Base-by-base conservation (phyloP, 2,329 filamentous ascomycete genomes). In the Arthroderma uncinatum region DNA sequence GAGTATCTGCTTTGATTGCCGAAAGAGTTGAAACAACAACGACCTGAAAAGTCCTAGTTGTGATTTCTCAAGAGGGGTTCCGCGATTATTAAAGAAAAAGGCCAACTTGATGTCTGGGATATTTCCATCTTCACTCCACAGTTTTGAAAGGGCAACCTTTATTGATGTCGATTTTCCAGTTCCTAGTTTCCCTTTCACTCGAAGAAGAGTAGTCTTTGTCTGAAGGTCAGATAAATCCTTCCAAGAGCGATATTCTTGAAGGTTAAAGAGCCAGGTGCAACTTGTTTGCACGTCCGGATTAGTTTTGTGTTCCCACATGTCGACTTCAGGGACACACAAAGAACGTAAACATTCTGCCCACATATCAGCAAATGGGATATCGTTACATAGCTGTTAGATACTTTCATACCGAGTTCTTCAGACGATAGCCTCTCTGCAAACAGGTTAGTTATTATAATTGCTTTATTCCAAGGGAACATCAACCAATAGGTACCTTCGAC, bases 201-300 rank as follows among this genome's bases (percentile, higher is more conserved):
- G 74, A 1, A 75, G 48, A 47, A 73, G 66, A 5, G 68, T 67
- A 56, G 64, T 57, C 42, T 70, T 61, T n/a, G 63, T 40, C 0
- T 10, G 1, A 2, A 63, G 25, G 25, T 65, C 59, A 1, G 47
- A 53, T 1, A 58, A 36, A 39, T 74, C 63, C 7, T 70, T 64
- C 76, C 76, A 78, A 16, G 61, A 57, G 3, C 60, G n/a, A 53
- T 74, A 78, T 6, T 65, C 56, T 0, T 65, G 48, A 6, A 68
- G 66, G 0, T 62, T 54, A 0, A 76, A 63, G 0, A 78, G 56
- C 76, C 75, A 79, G 47, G 63, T 44, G 42, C 75, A 77, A 1
- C 75, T 78, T 16, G 65, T 64, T 0, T 59, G 60, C 74, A 66
- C 0, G 70, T 73, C 0, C 54, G 60, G 39, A 70, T 68, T 57